Evolutionary conservation across 1,284 basidiomycete species (phyloP).

Genomic region (Cystobasidiaceae sp.): DNA sequence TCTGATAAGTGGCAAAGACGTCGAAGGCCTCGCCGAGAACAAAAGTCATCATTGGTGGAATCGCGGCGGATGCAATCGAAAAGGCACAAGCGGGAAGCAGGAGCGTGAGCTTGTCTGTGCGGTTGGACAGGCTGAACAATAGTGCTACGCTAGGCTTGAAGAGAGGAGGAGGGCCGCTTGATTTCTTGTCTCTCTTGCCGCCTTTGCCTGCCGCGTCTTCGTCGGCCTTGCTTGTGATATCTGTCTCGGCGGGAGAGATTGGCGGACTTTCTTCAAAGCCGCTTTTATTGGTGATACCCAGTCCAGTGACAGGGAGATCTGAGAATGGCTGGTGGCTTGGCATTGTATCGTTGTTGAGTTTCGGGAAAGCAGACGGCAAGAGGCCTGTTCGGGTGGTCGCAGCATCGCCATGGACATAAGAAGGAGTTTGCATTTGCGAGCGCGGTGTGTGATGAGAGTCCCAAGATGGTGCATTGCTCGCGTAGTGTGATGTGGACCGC

Average conservation of each 20-base stretch:
- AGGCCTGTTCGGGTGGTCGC: too few relatives aligned
- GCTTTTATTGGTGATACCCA: not conserved
- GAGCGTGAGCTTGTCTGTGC: conserved; percentile 17
- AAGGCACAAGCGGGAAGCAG: conserved; percentile 66
- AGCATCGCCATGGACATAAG: too few relatives aligned
- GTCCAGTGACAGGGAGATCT: not conserved
- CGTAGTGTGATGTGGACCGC: too few relatives aligned
- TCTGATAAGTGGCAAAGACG: conserved; percentile 58
- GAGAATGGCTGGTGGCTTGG: not conserved
- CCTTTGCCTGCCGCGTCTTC: not conserved
- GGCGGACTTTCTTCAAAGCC: not conserved
- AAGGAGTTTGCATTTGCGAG: not conserved
- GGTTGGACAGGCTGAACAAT: conserved; percentile 25
- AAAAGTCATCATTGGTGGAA: conserved; percentile 89
- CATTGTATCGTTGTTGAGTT: not conserved
- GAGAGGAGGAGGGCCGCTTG: conserved; percentile 12
- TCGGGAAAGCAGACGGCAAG: not conserved
- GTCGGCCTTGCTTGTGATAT: not conserved
- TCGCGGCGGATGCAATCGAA: conserved; percentile 64
- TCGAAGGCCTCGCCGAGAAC: conserved; percentile 82
- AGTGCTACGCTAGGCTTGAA: conserved; percentile 25
- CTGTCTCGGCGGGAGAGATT: conserved; percentile 13
- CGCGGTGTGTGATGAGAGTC: not conserved
- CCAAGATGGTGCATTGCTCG: not conserved
- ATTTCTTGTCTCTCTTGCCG: conserved; percentile 1